phyloP scores from a whole-genome alignment of 176 grass and related monocot species.

The Saccharum officinarum region DNA sequence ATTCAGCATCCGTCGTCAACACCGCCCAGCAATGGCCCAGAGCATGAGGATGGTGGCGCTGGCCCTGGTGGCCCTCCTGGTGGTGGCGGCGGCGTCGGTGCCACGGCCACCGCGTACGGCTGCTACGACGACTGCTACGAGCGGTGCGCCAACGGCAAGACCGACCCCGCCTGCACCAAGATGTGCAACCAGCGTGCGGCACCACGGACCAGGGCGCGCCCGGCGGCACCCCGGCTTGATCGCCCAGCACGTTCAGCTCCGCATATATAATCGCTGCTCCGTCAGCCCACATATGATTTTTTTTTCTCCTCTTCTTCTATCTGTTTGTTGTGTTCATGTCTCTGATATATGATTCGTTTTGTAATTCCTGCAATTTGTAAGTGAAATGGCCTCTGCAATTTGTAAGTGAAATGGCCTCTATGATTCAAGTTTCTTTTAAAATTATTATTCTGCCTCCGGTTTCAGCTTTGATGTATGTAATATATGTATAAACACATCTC shows the following conservation, averaged over 20 bases:
- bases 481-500: neutral
- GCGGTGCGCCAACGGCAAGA: conserved; percentile 62
- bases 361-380: neutral
- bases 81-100: conserved; percentile 26
- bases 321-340: neutral
- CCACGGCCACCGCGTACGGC: conserved; percentile 25
- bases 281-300: neutral
- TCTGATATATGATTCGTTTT: neutral
- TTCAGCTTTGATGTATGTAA: too few species aligned
- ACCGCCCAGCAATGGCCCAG: neutral
- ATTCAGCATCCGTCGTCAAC: too few species aligned
- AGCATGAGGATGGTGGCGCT: conserved; percentile 26
- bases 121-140: conserved; percentile 64
- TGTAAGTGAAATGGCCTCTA: neutral
- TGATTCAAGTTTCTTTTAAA: neutral
- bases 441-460: neutral
- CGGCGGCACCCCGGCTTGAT: neutral
- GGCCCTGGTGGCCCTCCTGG: conserved; percentile 4
- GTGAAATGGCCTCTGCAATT: too few species aligned
- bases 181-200: conserved; percentile 65
- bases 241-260: neutral
- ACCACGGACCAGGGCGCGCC: neutral
- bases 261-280: neutral
- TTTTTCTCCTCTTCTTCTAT: neutral
- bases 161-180: conserved; percentile 38